These are phyloP conservation scores for Hypoxylon sp. DNA, from an alignment of 2,329 filamentous ascomycete genomes.

Conservation along the genomic window DNA sequence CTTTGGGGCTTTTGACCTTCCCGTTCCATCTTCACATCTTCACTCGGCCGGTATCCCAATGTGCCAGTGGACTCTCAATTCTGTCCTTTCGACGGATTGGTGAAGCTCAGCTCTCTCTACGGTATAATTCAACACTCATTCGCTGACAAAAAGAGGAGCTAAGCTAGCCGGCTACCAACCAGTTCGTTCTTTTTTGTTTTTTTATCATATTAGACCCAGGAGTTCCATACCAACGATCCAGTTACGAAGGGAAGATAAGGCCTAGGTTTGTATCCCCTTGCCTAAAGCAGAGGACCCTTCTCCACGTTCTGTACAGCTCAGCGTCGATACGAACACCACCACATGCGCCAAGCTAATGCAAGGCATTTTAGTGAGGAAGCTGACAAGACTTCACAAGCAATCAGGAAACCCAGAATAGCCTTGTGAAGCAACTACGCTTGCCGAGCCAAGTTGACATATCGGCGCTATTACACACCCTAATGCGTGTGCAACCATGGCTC, in stretches of 20 bases:
- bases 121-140: conserved; percentile 7
- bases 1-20: conserved; percentile 5
- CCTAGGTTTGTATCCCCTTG: conserved; percentile 26
- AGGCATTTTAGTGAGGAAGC: conserved; percentile 17
- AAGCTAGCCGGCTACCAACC: conserved; percentile 20
- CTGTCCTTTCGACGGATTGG: background rate
- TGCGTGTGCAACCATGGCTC: conserved; percentile 36
- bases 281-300: conserved; percentile 22
- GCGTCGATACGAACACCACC: conserved; percentile 32
- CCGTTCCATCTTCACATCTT: conserved; percentile 1
- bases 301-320: conserved; percentile 28
- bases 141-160: conserved; percentile 23
- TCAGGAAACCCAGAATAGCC: conserved; percentile 20
- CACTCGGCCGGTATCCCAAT: conserved; percentile 12
- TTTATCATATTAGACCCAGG: conserved; percentile 29
- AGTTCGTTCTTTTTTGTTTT: no score
- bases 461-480: conserved; percentile 23
- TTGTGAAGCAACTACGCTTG: conserved; percentile 20
- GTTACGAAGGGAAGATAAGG: conserved; percentile 20
- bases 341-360: conserved; percentile 35
- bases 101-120: conserved; percentile 8
- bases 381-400: conserved; percentile 30
- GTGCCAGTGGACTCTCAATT: conserved; percentile 4
- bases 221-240: conserved; percentile 7
- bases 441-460: conserved; percentile 21